A percentile compares a stretch with the other conserved stretches of the same genome.
Evolutionary conservation across 495 filamentous ascomycete genomes (phyloP).

Genomic region (Acidomyces sp.): DNA sequence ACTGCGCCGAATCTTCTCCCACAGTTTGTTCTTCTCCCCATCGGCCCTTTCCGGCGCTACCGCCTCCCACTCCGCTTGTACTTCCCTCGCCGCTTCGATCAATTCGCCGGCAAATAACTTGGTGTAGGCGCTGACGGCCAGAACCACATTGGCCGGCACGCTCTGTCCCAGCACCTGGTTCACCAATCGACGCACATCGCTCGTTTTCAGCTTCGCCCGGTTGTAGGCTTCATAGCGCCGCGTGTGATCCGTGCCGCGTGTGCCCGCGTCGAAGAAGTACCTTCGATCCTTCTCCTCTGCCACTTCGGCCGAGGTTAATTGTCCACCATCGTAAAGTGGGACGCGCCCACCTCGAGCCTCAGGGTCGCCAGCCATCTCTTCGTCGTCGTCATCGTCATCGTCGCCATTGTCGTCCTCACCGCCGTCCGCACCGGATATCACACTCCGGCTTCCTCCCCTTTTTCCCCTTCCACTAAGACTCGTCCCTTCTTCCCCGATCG

Average conservation of each 20-base stretch:
- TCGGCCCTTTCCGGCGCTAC: constrained; percentile 27
- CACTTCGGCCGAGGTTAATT: constrained; percentile 6
- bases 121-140: constrained; percentile 64
- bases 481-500: constrained; percentile 33
- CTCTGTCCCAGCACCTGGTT: constrained; percentile 86
- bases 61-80: constrained; percentile 66
- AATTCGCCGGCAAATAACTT: constrained; percentile 78
- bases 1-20: constrained; percentile 28
- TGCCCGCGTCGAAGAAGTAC: constrained; percentile 8
- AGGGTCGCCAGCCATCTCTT: background rate
- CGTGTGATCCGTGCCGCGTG: constrained; percentile 45
- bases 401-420: constrained; percentile 5
- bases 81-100: constrained; percentile 62
- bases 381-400: constrained; percentile 11
- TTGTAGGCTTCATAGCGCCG: constrained; percentile 63
- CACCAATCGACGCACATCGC: constrained; percentile 41
- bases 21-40: constrained; percentile 15
- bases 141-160: constrained; percentile 62
- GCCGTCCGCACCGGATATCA: constrained; percentile 3
- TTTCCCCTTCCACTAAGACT: constrained; percentile 34
- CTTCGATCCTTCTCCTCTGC: background rate
- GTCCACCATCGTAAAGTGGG: constrained; percentile 13
- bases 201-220: constrained; percentile 46
- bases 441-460: constrained; percentile 38
- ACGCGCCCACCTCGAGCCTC: constrained; percentile 6